Evolutionary conservation across 208 protist genomes (phyloP).

Genomic region (Leishmania martiniquensis): DNA sequence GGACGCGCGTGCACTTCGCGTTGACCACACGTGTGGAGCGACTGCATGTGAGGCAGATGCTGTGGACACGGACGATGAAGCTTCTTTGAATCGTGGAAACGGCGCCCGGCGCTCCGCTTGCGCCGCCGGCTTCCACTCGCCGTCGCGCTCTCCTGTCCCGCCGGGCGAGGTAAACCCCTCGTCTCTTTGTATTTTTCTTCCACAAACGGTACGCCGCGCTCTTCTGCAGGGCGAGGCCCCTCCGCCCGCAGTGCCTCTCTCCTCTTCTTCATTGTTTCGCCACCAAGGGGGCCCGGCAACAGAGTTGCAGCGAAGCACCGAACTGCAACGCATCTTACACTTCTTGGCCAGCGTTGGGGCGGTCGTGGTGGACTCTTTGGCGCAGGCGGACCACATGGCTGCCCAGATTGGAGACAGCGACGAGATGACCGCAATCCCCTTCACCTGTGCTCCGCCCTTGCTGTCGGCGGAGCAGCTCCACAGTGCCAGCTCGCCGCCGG

Average conservation of each 20-base stretch:
- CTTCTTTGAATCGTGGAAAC: background rate
- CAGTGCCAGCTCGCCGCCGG: background rate
- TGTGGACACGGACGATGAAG: background rate
- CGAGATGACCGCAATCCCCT: background rate
- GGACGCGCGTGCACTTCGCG: background rate
- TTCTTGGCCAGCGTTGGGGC: constrained; percentile 24
- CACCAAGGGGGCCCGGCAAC: constrained; percentile 8
- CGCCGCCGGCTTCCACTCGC: background rate
- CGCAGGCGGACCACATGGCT: constrained; percentile 25
- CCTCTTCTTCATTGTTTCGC: background rate
- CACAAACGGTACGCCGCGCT: constrained; percentile 16
- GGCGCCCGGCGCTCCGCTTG: background rate
- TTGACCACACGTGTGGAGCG: background rate
- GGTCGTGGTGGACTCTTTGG: constrained; percentile 16
- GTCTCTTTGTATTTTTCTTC: constrained; percentile 20
- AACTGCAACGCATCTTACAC: constrained; percentile 33
- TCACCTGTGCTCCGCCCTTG: background rate
- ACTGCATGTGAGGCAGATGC: background rate
- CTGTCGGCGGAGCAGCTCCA: background rate
- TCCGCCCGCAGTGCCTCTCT: background rate
- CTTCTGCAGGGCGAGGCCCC: constrained; percentile 15
- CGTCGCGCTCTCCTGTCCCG: background rate
- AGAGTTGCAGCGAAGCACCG: constrained; percentile 28
- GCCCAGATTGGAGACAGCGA: constrained; percentile 17
- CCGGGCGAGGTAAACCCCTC: constrained; percentile 17